Evolutionary conservation across 768 basidiomycete species (phyloP).

Genomic region (Lentinus tigrinus): DNA sequence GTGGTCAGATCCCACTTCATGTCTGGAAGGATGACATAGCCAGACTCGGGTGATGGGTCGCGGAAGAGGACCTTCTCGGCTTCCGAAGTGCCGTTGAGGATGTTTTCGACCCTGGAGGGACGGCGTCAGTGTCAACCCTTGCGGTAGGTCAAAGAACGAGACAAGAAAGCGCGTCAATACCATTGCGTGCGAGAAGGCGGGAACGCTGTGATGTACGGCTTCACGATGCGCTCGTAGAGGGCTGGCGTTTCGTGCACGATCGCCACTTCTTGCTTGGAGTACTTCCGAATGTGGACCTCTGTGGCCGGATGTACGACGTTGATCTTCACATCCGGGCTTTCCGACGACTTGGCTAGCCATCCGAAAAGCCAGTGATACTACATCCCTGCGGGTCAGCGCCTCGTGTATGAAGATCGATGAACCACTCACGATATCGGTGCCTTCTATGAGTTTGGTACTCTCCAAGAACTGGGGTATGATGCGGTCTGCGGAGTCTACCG

Average conservation of each 20-base stretch:
- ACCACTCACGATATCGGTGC: constrained; percentile 64
- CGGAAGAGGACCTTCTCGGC: constrained; percentile 69
- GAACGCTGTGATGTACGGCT: constrained; percentile 77
- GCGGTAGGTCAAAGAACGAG: not conserved
- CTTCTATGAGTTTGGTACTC: constrained; percentile 48
- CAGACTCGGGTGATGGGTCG: constrained; percentile 43
- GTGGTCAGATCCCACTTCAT: constrained; percentile 94
- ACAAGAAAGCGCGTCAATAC: constrained; percentile 35
- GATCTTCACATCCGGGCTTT: constrained; percentile 72
- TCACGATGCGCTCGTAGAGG: constrained; percentile 67
- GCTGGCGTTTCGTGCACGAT: constrained; percentile 85
- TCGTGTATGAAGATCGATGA: not conserved
- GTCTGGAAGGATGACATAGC: constrained; percentile 86
- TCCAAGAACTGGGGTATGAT: constrained; percentile 42
- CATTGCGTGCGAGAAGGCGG: constrained; percentile 79
- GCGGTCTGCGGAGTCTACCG: constrained; percentile 36
- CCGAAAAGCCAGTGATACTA: constrained; percentile 84
- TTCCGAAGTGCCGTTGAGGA: constrained; percentile 77
- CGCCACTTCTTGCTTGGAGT: constrained; percentile 66
- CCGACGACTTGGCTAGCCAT: constrained; percentile 49
- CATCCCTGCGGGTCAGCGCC: constrained; percentile 7
- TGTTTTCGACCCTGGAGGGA: constrained; percentile 76
- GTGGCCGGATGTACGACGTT: constrained; percentile 88
- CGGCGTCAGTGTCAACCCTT: not conserved
- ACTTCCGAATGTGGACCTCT: constrained; percentile 88